phyloP scores from a whole-genome alignment of 2,329 filamentous ascomycete genomes.

The Ilyonectria mors-panacis region DNA sequence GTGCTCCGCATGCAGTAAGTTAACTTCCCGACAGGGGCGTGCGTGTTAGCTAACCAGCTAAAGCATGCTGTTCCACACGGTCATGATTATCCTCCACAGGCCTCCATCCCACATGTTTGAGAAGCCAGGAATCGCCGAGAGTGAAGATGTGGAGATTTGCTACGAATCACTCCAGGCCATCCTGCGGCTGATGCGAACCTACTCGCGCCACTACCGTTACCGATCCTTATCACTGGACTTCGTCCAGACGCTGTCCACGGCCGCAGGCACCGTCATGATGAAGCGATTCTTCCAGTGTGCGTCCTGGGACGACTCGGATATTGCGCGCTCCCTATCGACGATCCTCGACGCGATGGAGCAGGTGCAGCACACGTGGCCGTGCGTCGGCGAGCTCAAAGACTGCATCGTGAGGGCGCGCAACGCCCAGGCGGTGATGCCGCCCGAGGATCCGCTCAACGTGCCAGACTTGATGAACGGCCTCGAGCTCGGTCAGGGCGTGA shows the following conservation, averaged over 20 bases:
- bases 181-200: conserved; percentile 60
- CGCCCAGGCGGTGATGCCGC: conserved; percentile 50
- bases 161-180: conserved; percentile 64
- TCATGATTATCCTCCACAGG: conserved; percentile 67
- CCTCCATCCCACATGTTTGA: conserved; percentile 61
- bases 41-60: conserved; percentile 32
- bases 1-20: conserved; percentile 63
- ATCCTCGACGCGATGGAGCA: conserved; percentile 65
- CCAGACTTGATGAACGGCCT: conserved; percentile 54
- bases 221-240: conserved; percentile 63
- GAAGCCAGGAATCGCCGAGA: conserved; percentile 55
- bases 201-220: conserved; percentile 60
- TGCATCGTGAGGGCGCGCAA: conserved; percentile 50
- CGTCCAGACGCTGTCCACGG: conserved; percentile 64
- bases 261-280: conserved; percentile 63
- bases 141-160: conserved; percentile 65
- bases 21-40: background rate
- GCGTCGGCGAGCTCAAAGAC: conserved; percentile 59
- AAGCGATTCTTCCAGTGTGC: conserved; percentile 58
- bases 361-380: conserved; percentile 66
- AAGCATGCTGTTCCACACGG: conserved; percentile 64
- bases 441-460: conserved; percentile 51
- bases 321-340: conserved; percentile 65
- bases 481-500: conserved; percentile 44
- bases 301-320: conserved; percentile 59